Evolutionary conservation across 768 basidiomycete genomes (phyloP).

Genomic region (Agrocybe chaxingu): DNA sequence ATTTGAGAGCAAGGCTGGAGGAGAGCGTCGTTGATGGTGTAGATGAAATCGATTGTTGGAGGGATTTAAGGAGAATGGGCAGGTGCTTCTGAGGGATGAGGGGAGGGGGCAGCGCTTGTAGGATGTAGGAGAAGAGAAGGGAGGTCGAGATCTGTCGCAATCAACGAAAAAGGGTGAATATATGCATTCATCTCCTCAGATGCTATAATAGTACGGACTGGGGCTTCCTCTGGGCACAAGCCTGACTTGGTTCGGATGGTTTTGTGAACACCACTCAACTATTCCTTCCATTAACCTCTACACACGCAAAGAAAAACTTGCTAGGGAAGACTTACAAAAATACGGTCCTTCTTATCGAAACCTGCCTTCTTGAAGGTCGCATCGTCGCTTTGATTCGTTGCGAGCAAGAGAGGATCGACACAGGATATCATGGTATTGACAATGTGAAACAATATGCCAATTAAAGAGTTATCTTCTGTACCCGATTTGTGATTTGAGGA

Average conservation of each 20-base stretch:
- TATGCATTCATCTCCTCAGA: background rate
- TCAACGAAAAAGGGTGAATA: background rate
- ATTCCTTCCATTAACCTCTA: background rate
- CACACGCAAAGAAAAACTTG: background rate
- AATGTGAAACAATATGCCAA: conserved; percentile 41
- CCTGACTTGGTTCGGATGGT: conserved; percentile 31
- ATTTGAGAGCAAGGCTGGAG: conserved; percentile 30
- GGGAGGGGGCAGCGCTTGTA: conserved; percentile 47
- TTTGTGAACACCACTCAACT: conserved; percentile 35
- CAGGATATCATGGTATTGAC: conserved; percentile 26
- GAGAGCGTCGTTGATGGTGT: conserved; percentile 32
- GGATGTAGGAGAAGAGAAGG: conserved; percentile 47
- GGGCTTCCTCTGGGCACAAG: conserved; percentile 30
- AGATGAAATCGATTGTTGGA: conserved; percentile 26
- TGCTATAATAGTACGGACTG: conserved; percentile 22
- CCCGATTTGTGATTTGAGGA: conserved; percentile 8
- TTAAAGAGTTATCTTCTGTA: conserved; percentile 22
- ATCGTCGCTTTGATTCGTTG: conserved; percentile 27
- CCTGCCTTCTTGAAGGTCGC: conserved; percentile 48
- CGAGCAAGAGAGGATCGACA: conserved; percentile 50
- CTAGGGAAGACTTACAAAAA: conserved; percentile 37
- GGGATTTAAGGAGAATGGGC: conserved; percentile 28
- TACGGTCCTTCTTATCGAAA: conserved; percentile 55
- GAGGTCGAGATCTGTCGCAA: conserved; percentile 46
- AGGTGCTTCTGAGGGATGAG: conserved; percentile 33